These are phyloP conservation scores for Nicotiana attenuata DNA, from an alignment of 257 asterid species.

Conservation along the genomic window DNA sequence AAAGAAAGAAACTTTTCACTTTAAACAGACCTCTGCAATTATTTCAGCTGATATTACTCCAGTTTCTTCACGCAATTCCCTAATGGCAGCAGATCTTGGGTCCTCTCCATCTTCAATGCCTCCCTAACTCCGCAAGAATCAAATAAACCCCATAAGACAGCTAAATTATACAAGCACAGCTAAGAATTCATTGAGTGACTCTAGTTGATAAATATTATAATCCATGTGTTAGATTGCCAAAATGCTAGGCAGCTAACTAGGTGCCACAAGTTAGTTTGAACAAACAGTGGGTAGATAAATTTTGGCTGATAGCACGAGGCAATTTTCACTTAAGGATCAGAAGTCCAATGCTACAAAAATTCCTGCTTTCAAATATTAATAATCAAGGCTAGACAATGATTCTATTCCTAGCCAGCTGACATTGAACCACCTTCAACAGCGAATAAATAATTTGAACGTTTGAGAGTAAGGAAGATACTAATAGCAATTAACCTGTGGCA, in stretches of 20 bases:
- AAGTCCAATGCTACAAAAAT: no score
- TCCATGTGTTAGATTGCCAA: background rate
- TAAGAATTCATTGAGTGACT: background rate
- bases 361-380: background rate
- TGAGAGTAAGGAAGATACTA: background rate
- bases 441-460: background rate
- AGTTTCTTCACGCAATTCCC: conserved; percentile 93
- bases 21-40: conserved; percentile 65
- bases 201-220: background rate
- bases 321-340: background rate
- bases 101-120: conserved; percentile 97
- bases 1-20: background rate
- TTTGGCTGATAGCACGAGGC: background rate
- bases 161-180: background rate
- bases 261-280: background rate
- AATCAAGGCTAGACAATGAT: background rate
- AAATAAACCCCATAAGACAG: conserved; percentile 5
- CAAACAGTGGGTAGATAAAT: background rate
- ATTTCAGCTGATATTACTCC: conserved; percentile 87
- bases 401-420: background rate
- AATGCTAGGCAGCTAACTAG: background rate
- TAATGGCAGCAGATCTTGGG: conserved; percentile 82
- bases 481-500: conserved; percentile 78
- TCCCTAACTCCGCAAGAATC: conserved; percentile 41
- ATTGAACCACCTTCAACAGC: background rate